Percentiles rank a stretch among this genome's conserved stretches.
Evolutionary conservation across 2,329 filamentous ascomycete genomes (phyloP).

Genomic region (Grosmannia huntii): DNA sequence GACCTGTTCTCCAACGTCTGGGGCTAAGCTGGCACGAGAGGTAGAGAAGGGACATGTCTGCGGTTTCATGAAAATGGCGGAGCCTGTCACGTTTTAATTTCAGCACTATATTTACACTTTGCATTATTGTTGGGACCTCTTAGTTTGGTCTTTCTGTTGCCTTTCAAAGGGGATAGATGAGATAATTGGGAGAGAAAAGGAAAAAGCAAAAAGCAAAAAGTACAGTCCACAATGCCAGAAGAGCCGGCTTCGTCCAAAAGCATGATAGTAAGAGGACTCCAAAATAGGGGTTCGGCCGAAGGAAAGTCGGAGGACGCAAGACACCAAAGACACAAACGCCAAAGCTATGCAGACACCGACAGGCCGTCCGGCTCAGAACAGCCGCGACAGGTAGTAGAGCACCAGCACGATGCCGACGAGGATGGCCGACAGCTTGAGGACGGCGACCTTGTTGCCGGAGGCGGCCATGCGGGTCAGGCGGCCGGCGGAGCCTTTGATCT

Average conservation of each 20-base stretch:
- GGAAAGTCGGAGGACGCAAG: not conserved
- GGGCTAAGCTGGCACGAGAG: slow-evolving; percentile 40
- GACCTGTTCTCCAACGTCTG: slow-evolving; percentile 95
- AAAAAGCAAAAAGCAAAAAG: not conserved
- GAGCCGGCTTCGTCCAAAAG: not conserved
- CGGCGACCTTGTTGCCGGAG: slow-evolving; percentile 78
- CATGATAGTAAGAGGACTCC: not conserved
- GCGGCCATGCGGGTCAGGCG: slow-evolving; percentile 83
- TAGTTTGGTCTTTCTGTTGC: not conserved
- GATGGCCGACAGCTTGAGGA: slow-evolving; percentile 80
- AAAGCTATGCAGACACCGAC: slow-evolving; percentile 1
- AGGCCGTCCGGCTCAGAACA: slow-evolving; percentile 30
- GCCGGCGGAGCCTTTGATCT: slow-evolving; percentile 70
- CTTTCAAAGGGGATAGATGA: not conserved
- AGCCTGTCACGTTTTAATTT: not conserved
- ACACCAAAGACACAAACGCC: not conserved
- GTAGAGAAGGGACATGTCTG: not conserved
- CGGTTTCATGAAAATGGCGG: not conserved
- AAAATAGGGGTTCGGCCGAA: not conserved
- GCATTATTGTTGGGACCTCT: not conserved
- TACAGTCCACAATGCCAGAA: not conserved
- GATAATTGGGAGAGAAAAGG: not conserved
- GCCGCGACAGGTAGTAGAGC: slow-evolving; percentile 58
- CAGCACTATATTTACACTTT: not conserved
- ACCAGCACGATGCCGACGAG: slow-evolving; percentile 60